Evolutionary conservation across 106 monocot species (phyloP), one percentile per base, ranked within the genome.

Genomic region (Allium fistulosum): DNA sequence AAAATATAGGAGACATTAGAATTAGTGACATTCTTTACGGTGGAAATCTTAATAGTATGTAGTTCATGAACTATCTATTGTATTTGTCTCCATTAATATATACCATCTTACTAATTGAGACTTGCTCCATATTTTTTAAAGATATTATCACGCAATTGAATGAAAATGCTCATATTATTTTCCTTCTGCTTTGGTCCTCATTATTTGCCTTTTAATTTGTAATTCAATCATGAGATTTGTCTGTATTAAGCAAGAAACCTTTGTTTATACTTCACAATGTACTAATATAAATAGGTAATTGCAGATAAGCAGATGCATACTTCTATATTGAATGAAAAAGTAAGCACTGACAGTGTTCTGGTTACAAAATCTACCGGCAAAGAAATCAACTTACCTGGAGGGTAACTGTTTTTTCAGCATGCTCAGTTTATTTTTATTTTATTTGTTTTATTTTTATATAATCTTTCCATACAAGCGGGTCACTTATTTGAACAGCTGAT

Each of bases 1-100:
- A 89, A 68, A 82, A 99, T 17, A 92, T 99, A 61, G 81, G 88
- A 83, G 81, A 92, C 76, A 70, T 99, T 81, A 79, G 84, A 73
- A 78, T 90, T 63, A 15, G 75, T 53, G 92, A 99, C 64, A 85
- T 92, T 80, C 52, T 89, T 63, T 65, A 81, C 78, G 80, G 81
- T 69, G 77, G 84, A 69, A 67, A 65, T 74, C 66, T 76, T 78
- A 71, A 49, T 67, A 79, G 88, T 88, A 83, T 85, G 83, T 91
- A 80, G 65, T 68, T 78, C 68, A 81, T 48, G 11, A 60, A 71
- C 62, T 74, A 56, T 46, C 71, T 51, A 59, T 17, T 63, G 50
- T 59, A 56, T 28, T 57, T 61, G 51, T 63, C 46, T 72, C 53
- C 49, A 49, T 63, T 57, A 55, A 22, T 69, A 15, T 53, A 61